A percentile compares a stretch with the other conserved stretches of the same genome.
These are phyloP conservation scores for Geotrichum citri-aurantii DNA, from an alignment of 1,139 yeast species.

Conservation along the genomic window DNA sequence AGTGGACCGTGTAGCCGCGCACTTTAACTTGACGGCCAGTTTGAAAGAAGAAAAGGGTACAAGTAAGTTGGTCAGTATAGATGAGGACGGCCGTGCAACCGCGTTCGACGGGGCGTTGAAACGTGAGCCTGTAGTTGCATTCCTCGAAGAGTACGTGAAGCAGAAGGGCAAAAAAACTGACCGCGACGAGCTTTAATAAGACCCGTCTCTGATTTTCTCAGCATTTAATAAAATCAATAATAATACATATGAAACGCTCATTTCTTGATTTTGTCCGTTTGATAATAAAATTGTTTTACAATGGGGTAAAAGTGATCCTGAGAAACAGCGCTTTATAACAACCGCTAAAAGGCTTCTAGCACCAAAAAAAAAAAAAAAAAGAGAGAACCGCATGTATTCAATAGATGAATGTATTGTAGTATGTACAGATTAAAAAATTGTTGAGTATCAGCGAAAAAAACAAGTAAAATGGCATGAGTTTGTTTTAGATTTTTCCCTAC, in stretches of 20 bases:
- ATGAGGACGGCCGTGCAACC: conserved; percentile 23
- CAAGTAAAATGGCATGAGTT: neutral
- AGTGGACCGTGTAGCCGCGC: neutral
- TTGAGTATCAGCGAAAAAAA: neutral
- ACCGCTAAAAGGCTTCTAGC: too few relatives aligned
- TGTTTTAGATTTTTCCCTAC: too few relatives aligned
- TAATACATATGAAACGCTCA: too few relatives aligned
- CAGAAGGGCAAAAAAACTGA: neutral
- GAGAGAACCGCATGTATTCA: too few relatives aligned
- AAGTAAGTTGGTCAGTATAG: conserved; percentile 28
- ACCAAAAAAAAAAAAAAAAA: neutral
- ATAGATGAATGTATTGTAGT: neutral
- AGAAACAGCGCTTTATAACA: too few relatives aligned
- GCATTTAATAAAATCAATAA: too few relatives aligned
- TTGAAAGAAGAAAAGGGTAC: neutral
- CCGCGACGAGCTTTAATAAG: neutral
- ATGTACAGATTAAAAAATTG: neutral
- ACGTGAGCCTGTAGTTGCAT: conserved; percentile 30
- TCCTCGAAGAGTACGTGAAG: conserved; percentile 21
- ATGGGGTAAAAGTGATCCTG: neutral
- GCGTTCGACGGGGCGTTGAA: conserved; percentile 31
- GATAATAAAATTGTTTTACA: neutral
- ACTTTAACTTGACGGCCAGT: neutral
- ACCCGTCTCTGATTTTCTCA: too few relatives aligned
- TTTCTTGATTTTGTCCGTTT: too few relatives aligned